Conservation (phyloP, 176 grass and related monocot genomes). For the Ensete glaucum region DNA sequence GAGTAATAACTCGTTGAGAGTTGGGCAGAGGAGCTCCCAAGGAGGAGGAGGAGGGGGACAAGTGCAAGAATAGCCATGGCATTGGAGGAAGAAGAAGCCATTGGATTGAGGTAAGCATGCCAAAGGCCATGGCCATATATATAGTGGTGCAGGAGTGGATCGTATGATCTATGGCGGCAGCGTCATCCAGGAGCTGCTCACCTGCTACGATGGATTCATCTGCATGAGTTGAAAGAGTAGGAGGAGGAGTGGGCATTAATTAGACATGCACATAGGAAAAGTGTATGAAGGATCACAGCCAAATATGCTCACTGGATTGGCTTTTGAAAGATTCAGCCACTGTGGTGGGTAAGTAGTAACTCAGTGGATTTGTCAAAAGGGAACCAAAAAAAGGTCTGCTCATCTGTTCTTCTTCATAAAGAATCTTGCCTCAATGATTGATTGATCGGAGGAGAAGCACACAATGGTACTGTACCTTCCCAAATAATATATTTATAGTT, state of each 20-base stretch:
- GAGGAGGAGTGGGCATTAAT: too few relatives aligned
- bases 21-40: slow-evolving; percentile 32
- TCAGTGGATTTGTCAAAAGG: too few relatives aligned
- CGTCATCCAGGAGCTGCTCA: not conserved
- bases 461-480: too few relatives aligned
- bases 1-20: slow-evolving; percentile 57
- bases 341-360: too few relatives aligned
- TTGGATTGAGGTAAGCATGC: not conserved
- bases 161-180: not conserved
- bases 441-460: too few relatives aligned
- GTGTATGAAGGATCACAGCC: not conserved
- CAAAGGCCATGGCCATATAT: not conserved
- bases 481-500: too few relatives aligned
- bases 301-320: not conserved
- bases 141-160: not conserved
- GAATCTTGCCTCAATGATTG: too few relatives aligned
- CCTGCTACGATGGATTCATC: not conserved
- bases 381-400: too few relatives aligned
- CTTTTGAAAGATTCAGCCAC: too few relatives aligned
- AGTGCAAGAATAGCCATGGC: slow-evolving; percentile 7
- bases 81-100: slow-evolving; percentile 5
- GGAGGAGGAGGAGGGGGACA: slow-evolving; percentile 2
- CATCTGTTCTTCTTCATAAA: too few relatives aligned
- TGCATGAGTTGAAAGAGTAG: not conserved
- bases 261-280: not conserved